Evolutionary conservation across 2,329 filamentous ascomycete genomes (phyloP), one percentile per base, ranked within the genome.

Genomic region (Aplosporella prunicola): DNA sequence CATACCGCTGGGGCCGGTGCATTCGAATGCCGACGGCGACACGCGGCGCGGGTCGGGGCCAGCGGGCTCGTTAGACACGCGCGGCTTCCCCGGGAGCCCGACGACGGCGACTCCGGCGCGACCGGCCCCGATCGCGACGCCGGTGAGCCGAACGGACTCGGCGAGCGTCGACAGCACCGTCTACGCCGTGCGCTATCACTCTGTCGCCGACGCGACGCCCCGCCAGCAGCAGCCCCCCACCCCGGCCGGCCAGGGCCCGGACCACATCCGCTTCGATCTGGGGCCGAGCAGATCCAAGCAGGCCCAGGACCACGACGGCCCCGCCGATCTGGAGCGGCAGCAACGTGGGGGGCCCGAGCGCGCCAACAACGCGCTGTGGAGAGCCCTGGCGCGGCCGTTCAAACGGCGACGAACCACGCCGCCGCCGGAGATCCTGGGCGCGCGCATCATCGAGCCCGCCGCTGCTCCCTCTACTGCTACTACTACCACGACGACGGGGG

Each of bases 81-180:
- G 16, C 24, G 29, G 9, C 18, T 17, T 33, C 17, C n/a, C 10
- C 17, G 22, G 11, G 22, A 5, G 18, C 15, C 10, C 27, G 9
- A 8, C 15, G 7, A 15, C 27, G 7, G 9, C 27, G 9, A 14
- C 23, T 7, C 39, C 63, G 14, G 62, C 63, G 16, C 66, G 66
- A 14, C 67, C 71, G 9, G 55, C 60, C 26, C 58, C 61, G 31
- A 60, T 67, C 14, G 60, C 67, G 6, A 75, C 73, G 9, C 74
- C 76, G 1, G 60, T 78, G 24, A 78, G 72, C 49, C 63, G 75
- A 44, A 68, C 69, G 14, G 74, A 80, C 47, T 77, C 73, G 1
- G 71, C 69, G 5, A 79, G 74, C 53, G 74, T 73, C 7, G 70
- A 69, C 17, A 79, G 75, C 43, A 80, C 76, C 1, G 70, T 78